Percentiles rank a stretch among this genome's conserved stretches.
Conservation (phyloP, 495 filamentous ascomycete genomes). For the Penicillium subrubescens region DNA sequence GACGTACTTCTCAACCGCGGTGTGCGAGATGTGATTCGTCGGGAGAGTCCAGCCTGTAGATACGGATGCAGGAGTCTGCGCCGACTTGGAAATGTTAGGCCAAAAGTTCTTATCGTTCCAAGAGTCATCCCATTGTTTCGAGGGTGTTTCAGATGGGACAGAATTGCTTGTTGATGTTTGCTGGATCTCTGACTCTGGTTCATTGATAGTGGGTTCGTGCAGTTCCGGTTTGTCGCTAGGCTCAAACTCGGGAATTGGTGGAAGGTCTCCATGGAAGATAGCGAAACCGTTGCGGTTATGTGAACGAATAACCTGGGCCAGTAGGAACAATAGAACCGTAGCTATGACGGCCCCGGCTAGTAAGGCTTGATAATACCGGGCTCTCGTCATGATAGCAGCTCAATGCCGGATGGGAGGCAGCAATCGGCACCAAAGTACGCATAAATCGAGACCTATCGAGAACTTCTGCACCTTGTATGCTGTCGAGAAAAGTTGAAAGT, state of each 20-base stretch:
- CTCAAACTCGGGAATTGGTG: constrained; percentile 5
- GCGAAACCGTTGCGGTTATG: neutral
- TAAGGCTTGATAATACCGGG: constrained; percentile 15
- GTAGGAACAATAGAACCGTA: constrained; percentile 13
- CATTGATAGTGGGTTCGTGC: neutral
- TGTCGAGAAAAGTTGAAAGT: neutral
- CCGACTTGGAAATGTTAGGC: constrained; percentile 3
- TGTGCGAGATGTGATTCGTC: constrained; percentile 6
- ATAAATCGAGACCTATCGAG: too few species aligned
- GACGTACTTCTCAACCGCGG: constrained; percentile 3
- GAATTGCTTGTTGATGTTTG: neutral
- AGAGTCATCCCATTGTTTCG: constrained; percentile 1
- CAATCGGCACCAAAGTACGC: neutral
- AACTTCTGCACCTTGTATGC: neutral
- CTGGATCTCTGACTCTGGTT: neutral
- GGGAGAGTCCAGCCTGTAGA: neutral
- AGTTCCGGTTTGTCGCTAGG: neutral
- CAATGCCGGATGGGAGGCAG: neutral
- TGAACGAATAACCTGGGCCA: neutral
- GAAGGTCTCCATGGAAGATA: constrained; percentile 13
- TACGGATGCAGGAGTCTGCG: neutral
- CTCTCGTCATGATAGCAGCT: neutral
- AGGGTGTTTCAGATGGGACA: neutral
- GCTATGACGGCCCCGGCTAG: constrained; percentile 5
- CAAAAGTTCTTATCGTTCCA: constrained; percentile 13